Base-by-base conservation (phyloP, 768 basidiomycete species). In the Filobasidium wieringae region DNA sequence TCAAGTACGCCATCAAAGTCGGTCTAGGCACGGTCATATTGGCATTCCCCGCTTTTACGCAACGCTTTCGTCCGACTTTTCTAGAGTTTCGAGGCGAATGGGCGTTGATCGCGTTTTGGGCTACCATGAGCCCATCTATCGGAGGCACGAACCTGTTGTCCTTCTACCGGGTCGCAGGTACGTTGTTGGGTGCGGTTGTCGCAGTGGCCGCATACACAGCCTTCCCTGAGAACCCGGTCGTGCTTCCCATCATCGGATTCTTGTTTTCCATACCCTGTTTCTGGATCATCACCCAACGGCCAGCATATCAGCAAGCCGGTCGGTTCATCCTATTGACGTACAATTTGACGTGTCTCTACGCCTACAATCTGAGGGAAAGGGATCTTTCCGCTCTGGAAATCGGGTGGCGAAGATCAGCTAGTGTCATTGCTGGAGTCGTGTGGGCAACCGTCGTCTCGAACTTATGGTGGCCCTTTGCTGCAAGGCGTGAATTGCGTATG, bases 381-480 rank as follows among this genome's bases (percentile, higher is more conserved):
- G 80, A 81, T 60, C 77, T 83, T 2, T 80, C 82, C 1, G 84
- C 87, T 0, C 63, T 82, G 32, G 74, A 80, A 30, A 81, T 95
- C 52, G 93, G 90, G 0, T 77, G 80, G 31, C 82, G 84, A 66
- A 84, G 95, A 47, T 84, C 84, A 0, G 63, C 85, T 4, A 80
- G 92, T 31, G 93, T 99, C 19, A 85, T 80, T 0, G 79, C 80
- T 7, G 95, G 93, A 7, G 88, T 91, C 2, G 68, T 92, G 1
- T 97, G 88, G 87, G 91, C 91, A 0, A 80, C 84, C 2, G 74
- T 96, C 50, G 83, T 95, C 22, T 90, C 88, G 4, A 78, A 88
- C 47, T 85, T 85, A 62, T 90, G 91, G 87, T 97, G 92, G 93
- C 95, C 95, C 1, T 81, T 87, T 8, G 92, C 95, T 67, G 95